Conservation (phyloP, 176 grass and related monocot species). For the Stipa capillata region DNA sequence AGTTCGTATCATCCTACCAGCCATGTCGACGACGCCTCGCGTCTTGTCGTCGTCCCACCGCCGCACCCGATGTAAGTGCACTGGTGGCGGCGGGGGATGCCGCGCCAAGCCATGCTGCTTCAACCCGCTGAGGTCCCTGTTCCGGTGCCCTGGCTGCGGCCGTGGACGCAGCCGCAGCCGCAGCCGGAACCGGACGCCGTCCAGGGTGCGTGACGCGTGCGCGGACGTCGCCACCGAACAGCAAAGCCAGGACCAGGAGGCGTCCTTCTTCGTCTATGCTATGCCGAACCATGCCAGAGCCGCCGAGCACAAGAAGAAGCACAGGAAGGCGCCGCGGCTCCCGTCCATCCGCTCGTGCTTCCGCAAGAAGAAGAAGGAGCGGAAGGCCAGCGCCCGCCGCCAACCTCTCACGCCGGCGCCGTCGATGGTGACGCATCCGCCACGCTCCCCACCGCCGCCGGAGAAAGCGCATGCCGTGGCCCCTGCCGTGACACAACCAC, state of each 20-base stretch:
- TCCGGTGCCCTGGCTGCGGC: constrained; percentile 17
- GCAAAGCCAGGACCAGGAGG: constrained; percentile 26
- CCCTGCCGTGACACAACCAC: constrained; percentile 9
- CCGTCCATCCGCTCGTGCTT: constrained; percentile 43
- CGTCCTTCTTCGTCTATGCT: constrained; percentile 50
- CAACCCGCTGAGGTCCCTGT: constrained; percentile 37
- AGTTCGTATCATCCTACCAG: not conserved
- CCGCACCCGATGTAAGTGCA: constrained; percentile 13
- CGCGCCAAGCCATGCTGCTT: constrained; percentile 24
- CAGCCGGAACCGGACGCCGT: constrained; percentile 14
- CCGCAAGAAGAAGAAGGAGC: constrained; percentile 37
- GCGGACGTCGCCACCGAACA: not conserved
- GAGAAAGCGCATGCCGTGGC: not conserved
- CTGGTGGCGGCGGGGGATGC: not conserved
- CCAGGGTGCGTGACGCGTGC: constrained; percentile 22
- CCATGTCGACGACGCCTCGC: constrained; percentile 42
- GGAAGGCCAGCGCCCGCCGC: constrained; percentile 6
- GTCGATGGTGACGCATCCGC: constrained; percentile 33
- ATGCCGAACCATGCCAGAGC: too few species aligned
- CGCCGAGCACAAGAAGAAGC: constrained; percentile 2
- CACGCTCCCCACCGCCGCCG: constrained; percentile 5
- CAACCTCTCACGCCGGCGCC: constrained; percentile 32
- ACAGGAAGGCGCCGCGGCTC: constrained; percentile 17
- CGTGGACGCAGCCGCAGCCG: constrained; percentile 18
- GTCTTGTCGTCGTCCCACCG: constrained; percentile 33